Conservation (phyloP, 2,329 filamentous ascomycete species). For the Sclerotinia borealis region DNA sequence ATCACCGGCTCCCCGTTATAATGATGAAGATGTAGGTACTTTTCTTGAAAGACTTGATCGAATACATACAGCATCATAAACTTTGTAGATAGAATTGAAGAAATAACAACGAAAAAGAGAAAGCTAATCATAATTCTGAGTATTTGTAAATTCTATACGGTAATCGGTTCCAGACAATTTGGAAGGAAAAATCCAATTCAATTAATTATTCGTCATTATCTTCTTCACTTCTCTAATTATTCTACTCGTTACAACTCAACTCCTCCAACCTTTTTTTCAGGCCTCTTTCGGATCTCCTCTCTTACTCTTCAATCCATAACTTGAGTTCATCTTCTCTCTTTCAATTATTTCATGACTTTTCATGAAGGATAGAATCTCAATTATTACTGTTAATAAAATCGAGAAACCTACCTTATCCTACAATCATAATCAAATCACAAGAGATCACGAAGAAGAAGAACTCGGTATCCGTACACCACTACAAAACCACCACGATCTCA, state of each 20-base stretch:
- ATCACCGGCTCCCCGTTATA: neutral
- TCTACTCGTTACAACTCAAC: neutral
- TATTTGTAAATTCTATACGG: neutral
- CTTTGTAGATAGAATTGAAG: neutral
- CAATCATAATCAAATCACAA: no score
- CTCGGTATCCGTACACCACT: no score
- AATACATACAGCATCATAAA: no score
- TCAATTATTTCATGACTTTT: neutral
- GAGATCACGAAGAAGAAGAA: no score
- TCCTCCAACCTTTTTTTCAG: neutral
- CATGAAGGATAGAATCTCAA: neutral
- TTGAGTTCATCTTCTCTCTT: neutral
- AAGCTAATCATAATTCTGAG: no score
- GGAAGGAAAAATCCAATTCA: neutral
- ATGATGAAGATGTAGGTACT: no score
- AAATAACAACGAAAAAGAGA: neutral
- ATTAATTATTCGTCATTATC: no score
- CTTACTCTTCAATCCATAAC: neutral
- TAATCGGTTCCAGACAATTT: neutral
- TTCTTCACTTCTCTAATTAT: no score
- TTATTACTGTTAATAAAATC: neutral
- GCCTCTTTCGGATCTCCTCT: neutral
- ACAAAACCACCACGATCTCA: no score
- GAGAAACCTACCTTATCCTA: neutral
- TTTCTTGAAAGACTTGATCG: no score